Base-by-base conservation (phyloP, 1,284 basidiomycete genomes). In the Macrocystidia cucumis region DNA sequence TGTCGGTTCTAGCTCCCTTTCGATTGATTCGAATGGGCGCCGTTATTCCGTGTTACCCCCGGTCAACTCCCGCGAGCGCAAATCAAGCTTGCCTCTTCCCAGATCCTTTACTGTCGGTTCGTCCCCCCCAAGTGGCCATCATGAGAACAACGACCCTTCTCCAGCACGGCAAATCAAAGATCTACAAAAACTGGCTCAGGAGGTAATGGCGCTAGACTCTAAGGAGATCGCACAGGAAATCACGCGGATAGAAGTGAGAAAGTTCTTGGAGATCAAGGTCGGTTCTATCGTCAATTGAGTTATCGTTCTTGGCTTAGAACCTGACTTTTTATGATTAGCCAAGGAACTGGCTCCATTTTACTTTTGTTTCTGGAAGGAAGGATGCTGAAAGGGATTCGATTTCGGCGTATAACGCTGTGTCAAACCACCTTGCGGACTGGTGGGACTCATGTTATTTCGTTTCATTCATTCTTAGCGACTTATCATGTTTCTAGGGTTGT, bases 341-440 rank as follows among this genome's bases (percentile, higher is more conserved):
- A 24, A 73, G 85, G 35, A 74, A 89, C 51, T 89, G 85, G 86
- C 64, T 89, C 16, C 68, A 76, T 38, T 82, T 78, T 51, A 80
- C 81, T 7, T 72, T 88, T 41, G 67, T 72, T 21, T 69, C 74
- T 14, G 75, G 75, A 29, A 75, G 73, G 50, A 83, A 80, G 50
- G 71, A 78, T 3, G 9, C 5, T 13, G 68, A 72, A 41, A 64
- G 55, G 7, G 78, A 86, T 47, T 65, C 78, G 5, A 84, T 89
- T 39, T 68, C 72, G 9, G 64, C 69, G 14, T 85, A 84, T 51
- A 83, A 80, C 43, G 61, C 66, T 9, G 62, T 84, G 40, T 83
- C 82, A 23, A 85, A 86, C 54, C 80, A 83, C 51, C 65, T 89
- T 24, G 82, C 76, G 18, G 73, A 78, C 49, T 89, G 84, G 86